These are phyloP conservation scores for Monilinia polystroma DNA, from an alignment of 2,329 filamentous ascomycete genomes.

Conservation along the genomic window DNA sequence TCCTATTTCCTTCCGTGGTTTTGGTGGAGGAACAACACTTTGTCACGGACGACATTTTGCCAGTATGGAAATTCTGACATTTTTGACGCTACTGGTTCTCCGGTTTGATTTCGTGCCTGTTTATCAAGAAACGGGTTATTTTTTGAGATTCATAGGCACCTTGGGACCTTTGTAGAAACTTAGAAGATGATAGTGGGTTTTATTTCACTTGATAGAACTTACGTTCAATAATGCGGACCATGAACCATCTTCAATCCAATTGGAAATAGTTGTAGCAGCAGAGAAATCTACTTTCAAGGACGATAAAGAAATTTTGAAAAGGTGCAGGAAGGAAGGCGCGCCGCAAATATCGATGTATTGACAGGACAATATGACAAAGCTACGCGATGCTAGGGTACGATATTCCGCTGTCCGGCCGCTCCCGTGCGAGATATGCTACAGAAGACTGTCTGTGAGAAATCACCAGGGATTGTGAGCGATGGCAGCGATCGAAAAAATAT, in stretches of 20 bases:
- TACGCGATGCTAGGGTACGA: not conserved
- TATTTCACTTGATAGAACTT: not conserved
- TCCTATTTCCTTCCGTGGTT: constrained; percentile 40
- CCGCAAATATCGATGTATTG: not conserved
- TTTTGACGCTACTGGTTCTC: constrained; percentile 40
- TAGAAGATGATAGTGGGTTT: not conserved
- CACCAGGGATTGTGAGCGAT: not conserved
- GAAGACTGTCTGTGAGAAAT: not conserved
- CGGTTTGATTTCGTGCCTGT: constrained; percentile 36
- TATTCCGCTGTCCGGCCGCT: not conserved
- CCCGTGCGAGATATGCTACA: not conserved
- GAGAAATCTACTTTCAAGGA: not conserved
- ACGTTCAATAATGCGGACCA: not conserved
- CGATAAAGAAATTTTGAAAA: not conserved
- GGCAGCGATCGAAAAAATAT: not conserved
- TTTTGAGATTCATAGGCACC: no score
- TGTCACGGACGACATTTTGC: constrained; percentile 44
- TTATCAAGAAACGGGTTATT: not conserved
- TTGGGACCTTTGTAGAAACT: no score
- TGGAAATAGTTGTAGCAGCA: not conserved
- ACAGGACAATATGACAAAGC: no score
- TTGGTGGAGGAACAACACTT: constrained; percentile 41
- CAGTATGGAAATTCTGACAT: constrained; percentile 39
- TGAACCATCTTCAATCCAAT: not conserved
- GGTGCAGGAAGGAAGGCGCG: not conserved